Evolutionary conservation across 2,329 filamentous ascomycete species (phyloP).

Genomic region (Magnaporthales sp.): DNA sequence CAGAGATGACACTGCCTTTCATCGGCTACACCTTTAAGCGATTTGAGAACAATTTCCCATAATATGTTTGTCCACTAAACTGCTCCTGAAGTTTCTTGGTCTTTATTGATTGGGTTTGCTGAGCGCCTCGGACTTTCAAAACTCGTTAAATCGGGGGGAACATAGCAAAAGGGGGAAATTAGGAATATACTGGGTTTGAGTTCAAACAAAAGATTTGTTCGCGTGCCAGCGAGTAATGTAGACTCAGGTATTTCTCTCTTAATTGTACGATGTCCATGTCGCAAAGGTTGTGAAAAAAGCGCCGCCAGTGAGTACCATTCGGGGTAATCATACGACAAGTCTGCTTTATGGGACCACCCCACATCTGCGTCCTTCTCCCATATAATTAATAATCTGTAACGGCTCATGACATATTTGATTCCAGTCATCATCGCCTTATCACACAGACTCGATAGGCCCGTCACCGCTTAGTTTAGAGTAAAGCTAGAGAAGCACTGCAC

Average conservation of each 20-base stretch:
- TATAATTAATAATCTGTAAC: neutral
- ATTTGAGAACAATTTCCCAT: constrained; percentile 13
- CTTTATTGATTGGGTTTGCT: neutral
- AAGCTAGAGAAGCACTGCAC: neutral
- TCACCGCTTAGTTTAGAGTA: neutral
- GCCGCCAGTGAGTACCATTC: neutral
- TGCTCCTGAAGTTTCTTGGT: neutral
- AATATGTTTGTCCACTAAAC: neutral
- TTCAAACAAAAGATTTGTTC: neutral
- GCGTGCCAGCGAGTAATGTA: neutral
- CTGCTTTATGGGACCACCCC: neutral
- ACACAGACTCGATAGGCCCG: neutral
- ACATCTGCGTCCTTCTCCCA: neutral
- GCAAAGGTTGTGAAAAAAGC: neutral
- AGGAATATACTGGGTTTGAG: neutral
- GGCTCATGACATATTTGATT: neutral
- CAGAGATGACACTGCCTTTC: constrained; percentile 15
- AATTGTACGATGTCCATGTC: neutral
- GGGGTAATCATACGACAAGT: neutral
- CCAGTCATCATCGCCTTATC: neutral
- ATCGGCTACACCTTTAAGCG: constrained; percentile 16
- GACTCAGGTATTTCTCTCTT: neutral
- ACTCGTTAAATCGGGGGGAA: neutral
- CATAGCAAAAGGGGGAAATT: neutral
- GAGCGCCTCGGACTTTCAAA: too few species aligned